Base-by-base conservation (phyloP, 2,329 filamentous ascomycete species). In the Penicillium sp. region DNA sequence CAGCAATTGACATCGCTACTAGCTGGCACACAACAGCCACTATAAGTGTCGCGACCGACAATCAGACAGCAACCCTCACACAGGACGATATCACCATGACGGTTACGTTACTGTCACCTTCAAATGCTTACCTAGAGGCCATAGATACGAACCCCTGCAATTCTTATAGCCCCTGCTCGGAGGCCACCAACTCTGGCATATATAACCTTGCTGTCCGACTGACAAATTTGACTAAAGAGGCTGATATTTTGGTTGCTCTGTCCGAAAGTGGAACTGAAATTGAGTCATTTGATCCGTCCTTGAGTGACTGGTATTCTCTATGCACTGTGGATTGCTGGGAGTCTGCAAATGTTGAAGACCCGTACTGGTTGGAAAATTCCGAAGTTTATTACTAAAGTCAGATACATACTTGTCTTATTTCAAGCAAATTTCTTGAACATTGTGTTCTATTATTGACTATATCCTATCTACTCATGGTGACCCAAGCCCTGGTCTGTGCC, bases 321-420 rank as follows among this genome's bases (percentile, higher is more conserved):
- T 48, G 45, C n/a, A 48, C 27, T 7, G n/a, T 29, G 16, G 26
- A 21, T 8, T 48, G 45, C 10, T 31, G 27, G 26, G 27, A 48
- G 11, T 10, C 16, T 2, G 26, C 13, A 6, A 33, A 48, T 33
- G 16, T 33, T 19, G 27, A 33, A n/a, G 27, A 31, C 16, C 27
- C 45, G 8, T 48, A 48, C 11, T 48, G 45, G 45, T 27, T 48
- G 8, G 10, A 9, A 7, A 1, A 31, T 19, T 48, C 45, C 3
- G 45, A 48, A 8, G 19, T 31, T 2, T 48, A 48, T 31, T 48
- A 48, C 19, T 63, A 48, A 42, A 59, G 61, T 11, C 22, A 13
- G 11, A n/a, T 29, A 7, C 3, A 27, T 14, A 4, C 2, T 14
- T 31, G 0, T 10, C 9, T 16, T 9, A n/a, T 7, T 47, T 3